Base-by-base conservation (phyloP, 2,329 filamentous ascomycete species). In the Trichophyton rubrum region DNA sequence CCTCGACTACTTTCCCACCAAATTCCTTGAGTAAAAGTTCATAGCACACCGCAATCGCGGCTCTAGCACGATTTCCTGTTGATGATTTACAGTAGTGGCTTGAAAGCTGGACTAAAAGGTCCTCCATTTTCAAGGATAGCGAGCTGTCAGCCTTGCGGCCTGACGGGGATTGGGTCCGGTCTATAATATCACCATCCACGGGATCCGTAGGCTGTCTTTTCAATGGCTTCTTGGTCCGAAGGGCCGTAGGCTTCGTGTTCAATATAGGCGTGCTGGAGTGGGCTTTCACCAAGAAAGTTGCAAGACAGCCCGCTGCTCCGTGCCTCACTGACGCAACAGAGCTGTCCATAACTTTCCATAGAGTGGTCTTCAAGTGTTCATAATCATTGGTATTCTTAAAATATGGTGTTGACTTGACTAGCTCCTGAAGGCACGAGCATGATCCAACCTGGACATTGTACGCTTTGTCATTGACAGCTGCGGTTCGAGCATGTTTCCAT, bases 351-450 rank as follows among this genome's bases (percentile, higher is more conserved):
- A 87, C 82, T 73, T 95, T 97, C 81, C 90, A 93, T 15, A 95
- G 77, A 4, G 87, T 84, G 38, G 82, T 82, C 73, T 92, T 90
- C 20, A 97, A 75, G 70, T 88, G 90, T 66, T 99, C 93, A 69
- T 95, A 96, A 70, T 99, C 93, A 70, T 81, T 86, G 13, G 87
- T 84, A 68, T 95, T 95, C 69, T 90, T 86, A 69, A 97, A 97
- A 70, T 89, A 95, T 0, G 82, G 74, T 0, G 91, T 96, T 63
- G 82, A 78, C 61, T 82, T 85, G 22, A 88, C 77, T 56, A 97
- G 77, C 60, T 85, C 79, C 69, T 88, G 86, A 64, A 99, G 75
- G 70, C 89, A 95, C 65, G 85, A 85, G 68, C 88, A 95, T 7
- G 89, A 88, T 61, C 85, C 83, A 15, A 87, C 82, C 70, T 96